Evolutionary conservation across 139 green algal species (phyloP).

Genomic region (Pleodorina starrii): DNA sequence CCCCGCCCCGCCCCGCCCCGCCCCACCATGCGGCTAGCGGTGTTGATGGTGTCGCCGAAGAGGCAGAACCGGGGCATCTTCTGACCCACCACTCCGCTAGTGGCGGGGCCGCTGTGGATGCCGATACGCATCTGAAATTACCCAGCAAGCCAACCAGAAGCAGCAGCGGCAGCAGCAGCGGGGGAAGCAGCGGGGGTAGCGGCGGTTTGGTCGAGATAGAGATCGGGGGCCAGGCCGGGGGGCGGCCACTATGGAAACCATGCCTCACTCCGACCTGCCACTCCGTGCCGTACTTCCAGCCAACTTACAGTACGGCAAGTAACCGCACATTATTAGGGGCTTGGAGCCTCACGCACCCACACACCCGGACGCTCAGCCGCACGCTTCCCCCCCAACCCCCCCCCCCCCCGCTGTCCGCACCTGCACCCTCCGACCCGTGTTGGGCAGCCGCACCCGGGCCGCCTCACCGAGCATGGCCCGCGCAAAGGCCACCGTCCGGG

Average conservation of each 20-base stretch:
- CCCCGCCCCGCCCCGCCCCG: not conserved
- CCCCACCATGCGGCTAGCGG: constrained; percentile 46
- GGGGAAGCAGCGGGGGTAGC: too few relatives aligned
- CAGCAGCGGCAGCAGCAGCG: too few relatives aligned
- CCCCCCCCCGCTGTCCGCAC: not conserved
- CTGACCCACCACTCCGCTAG: constrained; percentile 33
- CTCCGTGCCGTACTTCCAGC: too few relatives aligned
- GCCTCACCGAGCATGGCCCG: constrained; percentile 34
- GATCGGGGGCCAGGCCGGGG: too few relatives aligned
- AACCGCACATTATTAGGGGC: too few relatives aligned
- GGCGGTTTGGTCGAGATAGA: too few relatives aligned
- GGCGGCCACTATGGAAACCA: too few relatives aligned
- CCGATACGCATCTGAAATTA: constrained; percentile 49
- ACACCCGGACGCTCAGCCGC: too few relatives aligned
- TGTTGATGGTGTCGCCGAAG: constrained; percentile 50
- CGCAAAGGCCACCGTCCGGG: constrained; percentile 20
- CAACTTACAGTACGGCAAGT: too few relatives aligned
- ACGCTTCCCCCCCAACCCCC: not conserved
- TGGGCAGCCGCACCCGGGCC: constrained; percentile 25
- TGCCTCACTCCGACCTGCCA: too few relatives aligned
- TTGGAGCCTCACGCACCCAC: too few relatives aligned
- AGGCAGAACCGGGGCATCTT: constrained; percentile 46
- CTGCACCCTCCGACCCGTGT: constrained; percentile 17
- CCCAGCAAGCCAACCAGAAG: too few relatives aligned
- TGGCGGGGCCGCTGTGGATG: constrained; percentile 44